A percentile compares a stretch with the other conserved stretches of the same genome.
Evolutionary conservation across 2,329 filamentous ascomycete genomes (phyloP).

Genomic region (Penicillium sp.): DNA sequence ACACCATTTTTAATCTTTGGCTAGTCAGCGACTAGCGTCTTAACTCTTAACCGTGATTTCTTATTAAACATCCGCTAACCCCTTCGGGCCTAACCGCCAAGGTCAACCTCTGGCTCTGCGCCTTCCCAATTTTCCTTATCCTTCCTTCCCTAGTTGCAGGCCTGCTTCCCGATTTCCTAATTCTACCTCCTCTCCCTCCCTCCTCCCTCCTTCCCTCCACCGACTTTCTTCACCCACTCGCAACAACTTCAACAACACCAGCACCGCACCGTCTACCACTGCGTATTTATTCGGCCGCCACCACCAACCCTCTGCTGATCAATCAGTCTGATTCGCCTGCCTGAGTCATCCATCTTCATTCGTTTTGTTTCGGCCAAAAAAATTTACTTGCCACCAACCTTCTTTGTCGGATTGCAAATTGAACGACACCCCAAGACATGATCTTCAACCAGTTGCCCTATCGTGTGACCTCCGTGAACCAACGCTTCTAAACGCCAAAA

Average conservation of each 20-base stretch:
- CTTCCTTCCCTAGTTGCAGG: neutral
- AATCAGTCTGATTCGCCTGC: neutral
- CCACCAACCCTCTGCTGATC: no score
- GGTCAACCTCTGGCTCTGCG: neutral
- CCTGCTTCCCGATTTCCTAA: neutral
- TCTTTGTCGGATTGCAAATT: neutral
- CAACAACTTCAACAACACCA: no score
- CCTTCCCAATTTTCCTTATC: neutral
- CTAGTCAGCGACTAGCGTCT: neutral
- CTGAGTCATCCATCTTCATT: neutral
- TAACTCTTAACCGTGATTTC: neutral
- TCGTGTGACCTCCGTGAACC: neutral
- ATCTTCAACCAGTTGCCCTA: neutral
- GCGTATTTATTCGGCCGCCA: neutral
- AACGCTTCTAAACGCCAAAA: neutral
- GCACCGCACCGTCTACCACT: no score
- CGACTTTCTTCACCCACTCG: no score
- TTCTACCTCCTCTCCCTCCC: neutral
- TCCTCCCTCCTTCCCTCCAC: neutral
- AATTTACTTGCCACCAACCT: neutral
- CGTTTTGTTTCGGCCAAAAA: neutral
- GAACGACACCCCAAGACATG: constrained; percentile 2
- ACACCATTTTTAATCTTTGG: neutral
- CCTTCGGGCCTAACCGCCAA: neutral
- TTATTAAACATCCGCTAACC: neutral